These are phyloP conservation scores for Aspergillus thermomutatus DNA, from an alignment of 2,329 filamentous ascomycete genomes.

Conservation along the genomic window DNA sequence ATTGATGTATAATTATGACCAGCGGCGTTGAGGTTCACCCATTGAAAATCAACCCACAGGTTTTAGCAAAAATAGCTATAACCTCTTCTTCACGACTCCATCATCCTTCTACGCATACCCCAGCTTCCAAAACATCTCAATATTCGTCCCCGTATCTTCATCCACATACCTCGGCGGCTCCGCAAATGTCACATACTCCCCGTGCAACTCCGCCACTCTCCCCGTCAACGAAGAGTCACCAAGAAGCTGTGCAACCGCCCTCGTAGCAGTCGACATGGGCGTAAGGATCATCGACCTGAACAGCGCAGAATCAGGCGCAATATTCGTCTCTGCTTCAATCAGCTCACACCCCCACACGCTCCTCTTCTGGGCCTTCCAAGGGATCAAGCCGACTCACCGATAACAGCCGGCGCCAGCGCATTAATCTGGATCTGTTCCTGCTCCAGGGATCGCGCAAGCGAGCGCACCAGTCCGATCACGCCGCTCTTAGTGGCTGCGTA, in stretches of 20 bases:
- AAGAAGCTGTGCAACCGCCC: constrained; percentile 44
- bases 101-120: constrained; percentile 42
- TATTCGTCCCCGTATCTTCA: constrained; percentile 46
- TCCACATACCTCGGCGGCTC: constrained; percentile 47
- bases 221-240: constrained; percentile 42
- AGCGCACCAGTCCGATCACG: constrained; percentile 51
- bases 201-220: constrained; percentile 51
- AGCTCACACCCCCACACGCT: neutral
- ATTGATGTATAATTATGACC: neutral
- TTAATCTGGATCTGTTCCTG: constrained; percentile 49
- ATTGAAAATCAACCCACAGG: neutral
- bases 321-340: constrained; percentile 41
- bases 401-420: constrained; percentile 48
- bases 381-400: constrained; percentile 37
- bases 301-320: constrained; percentile 43
- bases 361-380: neutral
- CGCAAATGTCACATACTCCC: constrained; percentile 47
- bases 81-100: neutral
- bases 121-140: constrained; percentile 48
- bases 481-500: constrained; percentile 50
- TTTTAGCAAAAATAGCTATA: neutral
- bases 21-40: neutral
- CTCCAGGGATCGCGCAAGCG: constrained; percentile 41
- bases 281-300: constrained; percentile 51
- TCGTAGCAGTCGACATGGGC: constrained; percentile 48